phyloP scores from a whole-genome alignment of 176 grass and related monocot genomes.

The Sorghum bicolor region DNA sequence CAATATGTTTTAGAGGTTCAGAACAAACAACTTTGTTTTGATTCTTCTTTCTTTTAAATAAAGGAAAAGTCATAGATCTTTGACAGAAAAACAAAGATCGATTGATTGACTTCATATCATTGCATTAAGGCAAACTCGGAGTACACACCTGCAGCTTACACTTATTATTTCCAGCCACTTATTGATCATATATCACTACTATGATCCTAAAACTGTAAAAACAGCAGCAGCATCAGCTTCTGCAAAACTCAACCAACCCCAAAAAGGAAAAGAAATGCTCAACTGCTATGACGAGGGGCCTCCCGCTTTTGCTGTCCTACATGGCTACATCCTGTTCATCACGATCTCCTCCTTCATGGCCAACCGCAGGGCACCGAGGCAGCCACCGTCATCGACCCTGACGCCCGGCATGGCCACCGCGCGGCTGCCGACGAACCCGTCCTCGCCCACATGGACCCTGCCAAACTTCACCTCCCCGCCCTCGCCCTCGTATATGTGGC shows the following conservation, averaged over 20 bases:
- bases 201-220: background rate
- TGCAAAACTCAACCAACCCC: background rate
- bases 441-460: constrained; percentile 39
- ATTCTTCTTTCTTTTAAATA: background rate
- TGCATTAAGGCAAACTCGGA: background rate
- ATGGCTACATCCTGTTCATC: constrained; percentile 31
- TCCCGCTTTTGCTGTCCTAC: background rate
- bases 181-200: constrained; percentile 1
- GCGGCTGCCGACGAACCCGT: constrained; percentile 56
- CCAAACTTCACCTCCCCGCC: constrained; percentile 62
- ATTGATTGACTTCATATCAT: background rate
- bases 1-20: background rate
- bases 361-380: constrained; percentile 44
- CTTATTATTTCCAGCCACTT: constrained; percentile 25
- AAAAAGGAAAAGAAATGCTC: background rate
- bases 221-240: background rate
- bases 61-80: background rate
- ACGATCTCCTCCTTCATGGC: constrained; percentile 75
- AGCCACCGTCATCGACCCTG: constrained; percentile 50
- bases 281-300: background rate
- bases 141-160: constrained; percentile 4
- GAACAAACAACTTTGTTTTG: background rate
- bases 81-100: background rate
- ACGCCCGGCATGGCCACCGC: constrained; percentile 63
- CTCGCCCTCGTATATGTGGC: constrained; percentile 70